Percentiles rank a stretch among this genome's conserved stretches.
phyloP scores from a whole-genome alignment of 768 basidiomycete genomes.

The Podaxis sp. region DNA sequence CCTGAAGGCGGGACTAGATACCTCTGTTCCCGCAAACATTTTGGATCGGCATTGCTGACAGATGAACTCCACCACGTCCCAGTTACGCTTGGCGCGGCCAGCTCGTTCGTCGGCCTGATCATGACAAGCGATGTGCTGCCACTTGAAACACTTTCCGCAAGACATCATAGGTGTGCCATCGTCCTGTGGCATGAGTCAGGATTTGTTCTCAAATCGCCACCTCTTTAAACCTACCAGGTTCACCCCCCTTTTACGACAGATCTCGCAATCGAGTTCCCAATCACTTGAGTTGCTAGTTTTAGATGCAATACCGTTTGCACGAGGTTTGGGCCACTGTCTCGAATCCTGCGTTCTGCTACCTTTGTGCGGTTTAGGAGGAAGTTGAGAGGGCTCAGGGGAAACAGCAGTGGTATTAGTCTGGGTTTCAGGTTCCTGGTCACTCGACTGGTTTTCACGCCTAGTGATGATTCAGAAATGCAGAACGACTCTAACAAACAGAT shows the following conservation, averaged over 20 bases:
- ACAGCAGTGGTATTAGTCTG: neutral
- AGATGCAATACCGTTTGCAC: slow-evolving; percentile 23
- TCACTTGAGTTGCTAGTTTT: slow-evolving; percentile 57
- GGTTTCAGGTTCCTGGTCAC: neutral
- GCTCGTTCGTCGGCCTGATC: slow-evolving; percentile 65
- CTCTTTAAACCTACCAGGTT: slow-evolving; percentile 58
- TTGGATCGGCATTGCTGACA: slow-evolving; percentile 56
- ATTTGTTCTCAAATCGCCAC: neutral
- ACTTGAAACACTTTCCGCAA: slow-evolving; percentile 78
- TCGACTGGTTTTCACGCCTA: slow-evolving; percentile 10
- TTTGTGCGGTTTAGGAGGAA: neutral
- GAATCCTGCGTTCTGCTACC: neutral
- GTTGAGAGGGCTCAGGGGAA: neutral
- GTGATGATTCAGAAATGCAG: neutral
- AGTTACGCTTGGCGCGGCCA: slow-evolving; percentile 71
- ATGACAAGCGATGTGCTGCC: slow-evolving; percentile 91
- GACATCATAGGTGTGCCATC: slow-evolving; percentile 78
- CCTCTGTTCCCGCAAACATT: slow-evolving; percentile 13
- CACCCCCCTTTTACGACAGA: slow-evolving; percentile 70
- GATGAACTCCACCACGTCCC: slow-evolving; percentile 83
- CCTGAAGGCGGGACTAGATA: neutral
- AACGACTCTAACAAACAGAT: neutral
- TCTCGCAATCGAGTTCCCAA: slow-evolving; percentile 89
- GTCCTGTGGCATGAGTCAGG: slow-evolving; percentile 48
- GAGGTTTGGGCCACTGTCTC: neutral